Conservation (phyloP, 805 yeast species). For the Candida insectalens region DNA sequence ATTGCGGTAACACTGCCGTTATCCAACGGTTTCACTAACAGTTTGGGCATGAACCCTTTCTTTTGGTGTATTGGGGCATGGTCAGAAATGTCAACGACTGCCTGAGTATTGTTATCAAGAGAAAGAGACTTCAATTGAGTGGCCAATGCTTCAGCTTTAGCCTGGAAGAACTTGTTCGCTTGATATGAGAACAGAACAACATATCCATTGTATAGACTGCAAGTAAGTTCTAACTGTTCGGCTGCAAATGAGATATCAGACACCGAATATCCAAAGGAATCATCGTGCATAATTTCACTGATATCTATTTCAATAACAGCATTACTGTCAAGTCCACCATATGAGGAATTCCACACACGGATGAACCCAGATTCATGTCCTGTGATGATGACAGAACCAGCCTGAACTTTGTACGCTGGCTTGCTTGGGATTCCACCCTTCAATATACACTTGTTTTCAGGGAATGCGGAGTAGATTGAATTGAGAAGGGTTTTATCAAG, state of each 20-base stretch:
- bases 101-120: conserved; percentile 13
- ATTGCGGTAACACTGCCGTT: conserved; percentile 49
- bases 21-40: conserved; percentile 30
- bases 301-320: conserved; percentile 53
- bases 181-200: conserved; percentile 69
- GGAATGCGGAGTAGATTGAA: conserved; percentile 9
- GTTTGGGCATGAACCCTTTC: conserved; percentile 57
- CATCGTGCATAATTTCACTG: conserved; percentile 33
- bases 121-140: conserved; percentile 20
- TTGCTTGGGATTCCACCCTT: conserved; percentile 73
- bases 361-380: conserved; percentile 85
- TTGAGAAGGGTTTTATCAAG: conserved; percentile 21
- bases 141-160: conserved; percentile 17
- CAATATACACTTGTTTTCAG: conserved; percentile 43
- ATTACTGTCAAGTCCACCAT: conserved; percentile 56
- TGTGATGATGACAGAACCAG: conserved; percentile 57
- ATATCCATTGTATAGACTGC: conserved; percentile 60
- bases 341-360: conserved; percentile 75
- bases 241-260: conserved; percentile 63
- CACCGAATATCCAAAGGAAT: conserved; percentile 37
- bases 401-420: conserved; percentile 37
- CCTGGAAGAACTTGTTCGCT: conserved; percentile 34
- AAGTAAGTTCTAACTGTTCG: conserved; percentile 66
- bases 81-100: conserved; percentile 36
- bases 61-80: conserved; percentile 40